Conservation (phyloP, 495 filamentous ascomycete genomes). For the Pyronema domesticum region DNA sequence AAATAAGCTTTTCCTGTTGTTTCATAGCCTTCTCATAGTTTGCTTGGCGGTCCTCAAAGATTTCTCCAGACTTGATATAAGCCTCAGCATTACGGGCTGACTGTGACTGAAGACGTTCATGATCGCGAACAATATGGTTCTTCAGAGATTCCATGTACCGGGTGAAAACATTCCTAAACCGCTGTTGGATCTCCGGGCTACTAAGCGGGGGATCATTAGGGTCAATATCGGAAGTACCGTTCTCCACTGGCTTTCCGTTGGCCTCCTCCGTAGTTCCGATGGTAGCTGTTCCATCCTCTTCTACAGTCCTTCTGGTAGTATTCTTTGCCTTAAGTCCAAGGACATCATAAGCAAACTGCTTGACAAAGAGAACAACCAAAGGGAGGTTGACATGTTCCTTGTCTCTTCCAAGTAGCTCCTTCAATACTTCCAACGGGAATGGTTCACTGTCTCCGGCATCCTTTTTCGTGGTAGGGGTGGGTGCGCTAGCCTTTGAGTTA, state of each 20-base stretch:
- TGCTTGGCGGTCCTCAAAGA: conserved; percentile 92
- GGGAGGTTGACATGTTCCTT: conserved; percentile 82
- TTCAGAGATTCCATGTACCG: conserved; percentile 92
- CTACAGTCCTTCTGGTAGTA: conserved; percentile 58
- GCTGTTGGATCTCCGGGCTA: conserved; percentile 56
- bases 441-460: conserved; percentile 31
- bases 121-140: conserved; percentile 68
- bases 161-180: conserved; percentile 72
- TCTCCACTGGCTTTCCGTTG: conserved; percentile 28
- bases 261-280: conserved; percentile 30
- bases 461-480: conserved; percentile 21
- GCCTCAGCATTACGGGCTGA: conserved; percentile 90
- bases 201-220: conserved; percentile 54
- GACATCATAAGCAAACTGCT: conserved; percentile 90
- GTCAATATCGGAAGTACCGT: conserved; percentile 25
- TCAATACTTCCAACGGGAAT: conserved; percentile 88
- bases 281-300: conserved; percentile 63
- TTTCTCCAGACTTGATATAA: conserved; percentile 95
- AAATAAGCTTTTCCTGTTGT: conserved; percentile 71
- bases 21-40: conserved; percentile 90
- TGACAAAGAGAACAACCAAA: conserved; percentile 82
- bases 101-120: conserved; percentile 66
- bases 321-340: conserved; percentile 50
- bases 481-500: conserved; percentile 36
- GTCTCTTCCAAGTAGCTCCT: conserved; percentile 86